Evolutionary conservation across 108 stramenopile genomes (phyloP), one percentile per base, ranked within the genome.

Genomic region (Skeletonema menzelii): DNA sequence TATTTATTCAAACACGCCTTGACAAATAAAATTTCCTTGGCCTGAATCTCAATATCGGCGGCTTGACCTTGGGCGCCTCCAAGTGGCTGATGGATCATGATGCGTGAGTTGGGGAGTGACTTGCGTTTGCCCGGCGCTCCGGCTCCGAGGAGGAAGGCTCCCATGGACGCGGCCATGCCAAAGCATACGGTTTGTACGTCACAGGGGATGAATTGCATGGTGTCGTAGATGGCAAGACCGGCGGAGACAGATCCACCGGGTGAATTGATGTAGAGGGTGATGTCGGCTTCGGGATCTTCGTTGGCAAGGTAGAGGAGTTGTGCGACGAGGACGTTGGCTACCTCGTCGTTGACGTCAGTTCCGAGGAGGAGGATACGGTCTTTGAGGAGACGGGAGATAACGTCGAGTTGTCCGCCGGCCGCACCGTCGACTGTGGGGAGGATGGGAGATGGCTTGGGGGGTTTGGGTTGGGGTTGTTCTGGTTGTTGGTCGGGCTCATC

Each of bases 81-180:
- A 57, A 98, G 73, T 38, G 98, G 98, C 77, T 98, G 98, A 84
- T 98, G 98, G 80, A 98, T 98, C 98, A 98, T 98, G 79, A 98
- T 97, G 13, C 97, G 86, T 7, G 96, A 80, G 73, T 98, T 98
- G 72, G 97, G 97, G 44, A 98, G 67, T 6, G 95, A 82, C 40
- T 88, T 77, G 28, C 97, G 74, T 77, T 97, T 97, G 7, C 97
- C 97, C 30, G 86, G 84, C 11, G 90, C 83, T 0, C 97, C 97
- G 17, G 97, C 97, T 0, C 95, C 97, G 40, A 98, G 73, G 22
- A 98, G 75, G 73, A 98, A 98, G 26, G 97, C 97, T 15, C 97
- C 97, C 97, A 98, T 98, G 62, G 83, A 85, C 15, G 97, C 97
- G 0, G 97, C 97, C 95, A 96, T 97, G n/a, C 97, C 97, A 65